Evolutionary conservation across 306 rosid species (phyloP).

Genomic region (Prunus armeniaca): DNA sequence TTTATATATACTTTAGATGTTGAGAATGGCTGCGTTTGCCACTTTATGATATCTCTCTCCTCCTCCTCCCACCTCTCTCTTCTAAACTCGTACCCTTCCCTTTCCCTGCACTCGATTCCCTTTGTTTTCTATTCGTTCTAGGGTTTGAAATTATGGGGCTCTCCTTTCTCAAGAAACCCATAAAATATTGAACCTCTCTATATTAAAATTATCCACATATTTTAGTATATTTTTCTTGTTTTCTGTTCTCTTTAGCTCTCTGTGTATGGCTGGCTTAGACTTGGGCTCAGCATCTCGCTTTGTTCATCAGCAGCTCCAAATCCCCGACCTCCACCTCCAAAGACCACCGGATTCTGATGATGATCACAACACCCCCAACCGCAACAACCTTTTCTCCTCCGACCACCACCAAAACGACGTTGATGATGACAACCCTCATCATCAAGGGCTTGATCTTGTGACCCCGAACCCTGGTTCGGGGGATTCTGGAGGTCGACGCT

Average conservation of each 20-base stretch:
- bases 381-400: slow-evolving; percentile 25
- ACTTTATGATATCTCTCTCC: slow-evolving; percentile 17
- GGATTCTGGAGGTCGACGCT: slow-evolving; percentile 53
- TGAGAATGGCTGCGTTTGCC: slow-evolving; percentile 29
- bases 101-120: slow-evolving; percentile 34
- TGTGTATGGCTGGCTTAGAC: slow-evolving; percentile 93
- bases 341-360: slow-evolving; percentile 33
- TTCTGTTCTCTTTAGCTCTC: slow-evolving; percentile 39
- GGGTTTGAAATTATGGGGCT: slow-evolving; percentile 31
- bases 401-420: slow-evolving; percentile 32
- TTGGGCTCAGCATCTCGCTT: slow-evolving; percentile 93
- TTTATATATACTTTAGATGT: slow-evolving; percentile 12
- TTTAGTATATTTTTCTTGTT: slow-evolving; percentile 31
- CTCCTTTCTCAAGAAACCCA: slow-evolving; percentile 15
- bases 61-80: slow-evolving; percentile 2
- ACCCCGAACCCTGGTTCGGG: slow-evolving; percentile 48
- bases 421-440: slow-evolving; percentile 24
- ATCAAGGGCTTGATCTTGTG: slow-evolving; percentile 48
- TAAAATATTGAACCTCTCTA: slow-evolving; percentile 17
- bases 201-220: slow-evolving; percentile 26
- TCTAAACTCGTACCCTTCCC: neutral
- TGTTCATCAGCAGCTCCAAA: slow-evolving; percentile 62
- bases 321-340: slow-evolving; percentile 66
- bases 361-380: slow-evolving; percentile 19
- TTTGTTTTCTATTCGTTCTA: slow-evolving; percentile 35